Conservation (phyloP, 805 yeast genomes). For the Metschnikowia hibisci region DNA sequence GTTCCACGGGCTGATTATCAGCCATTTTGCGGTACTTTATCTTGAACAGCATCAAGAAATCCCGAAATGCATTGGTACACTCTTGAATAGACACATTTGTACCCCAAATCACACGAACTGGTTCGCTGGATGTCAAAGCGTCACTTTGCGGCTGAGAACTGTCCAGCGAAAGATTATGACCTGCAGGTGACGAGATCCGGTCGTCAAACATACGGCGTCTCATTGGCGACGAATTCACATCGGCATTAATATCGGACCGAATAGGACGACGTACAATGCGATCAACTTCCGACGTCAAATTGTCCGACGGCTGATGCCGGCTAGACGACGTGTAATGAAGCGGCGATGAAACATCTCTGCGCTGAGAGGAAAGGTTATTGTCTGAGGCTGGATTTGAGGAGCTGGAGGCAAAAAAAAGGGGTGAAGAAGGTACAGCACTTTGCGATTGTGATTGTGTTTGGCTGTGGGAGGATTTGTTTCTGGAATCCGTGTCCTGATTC, state of each 20-base stretch:
- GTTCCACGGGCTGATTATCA: constrained; percentile 39
- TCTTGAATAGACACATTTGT: constrained; percentile 93
- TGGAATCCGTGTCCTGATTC: constrained; percentile 13
- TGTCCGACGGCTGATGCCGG: constrained; percentile 31
- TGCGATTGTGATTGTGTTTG: constrained; percentile 36
- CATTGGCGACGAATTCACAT: constrained; percentile 62
- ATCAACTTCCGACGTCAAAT: constrained; percentile 40
- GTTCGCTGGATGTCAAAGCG: constrained; percentile 48
- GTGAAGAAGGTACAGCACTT: constrained; percentile 51
- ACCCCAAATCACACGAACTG: constrained; percentile 95
- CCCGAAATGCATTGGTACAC: constrained; percentile 72
- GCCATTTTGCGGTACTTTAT: constrained; percentile 60
- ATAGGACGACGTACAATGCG: constrained; percentile 47
- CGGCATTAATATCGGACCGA: constrained; percentile 78
- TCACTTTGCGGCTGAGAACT: constrained; percentile 29
- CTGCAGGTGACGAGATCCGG: constrained; percentile 14
- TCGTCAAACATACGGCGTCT: constrained; percentile 56
- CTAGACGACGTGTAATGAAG: constrained; percentile 46
- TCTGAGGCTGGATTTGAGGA: constrained; percentile 41
- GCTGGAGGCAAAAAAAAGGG: constrained; percentile 50
- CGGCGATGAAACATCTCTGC: constrained; percentile 44
- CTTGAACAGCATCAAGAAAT: constrained; percentile 81
- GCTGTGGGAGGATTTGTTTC: constrained; percentile 17
- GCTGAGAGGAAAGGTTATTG: constrained; percentile 21
- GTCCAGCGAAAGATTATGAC: constrained; percentile 16